Base-by-base conservation (phyloP, 139 green algal genomes). In the Spirogloea muscicola region DNA sequence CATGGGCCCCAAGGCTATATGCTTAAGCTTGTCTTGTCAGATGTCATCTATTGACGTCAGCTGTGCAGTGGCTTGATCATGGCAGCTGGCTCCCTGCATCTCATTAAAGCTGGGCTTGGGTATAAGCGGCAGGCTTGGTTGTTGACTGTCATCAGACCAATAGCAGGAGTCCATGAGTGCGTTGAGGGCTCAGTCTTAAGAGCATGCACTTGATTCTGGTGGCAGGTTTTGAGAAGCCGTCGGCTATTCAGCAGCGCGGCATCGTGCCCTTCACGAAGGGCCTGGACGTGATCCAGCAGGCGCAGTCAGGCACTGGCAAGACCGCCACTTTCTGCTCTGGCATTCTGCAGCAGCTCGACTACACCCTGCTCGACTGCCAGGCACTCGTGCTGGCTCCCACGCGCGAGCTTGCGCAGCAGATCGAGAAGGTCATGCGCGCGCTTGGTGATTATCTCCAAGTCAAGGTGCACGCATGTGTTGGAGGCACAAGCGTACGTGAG, bases 241-340 rank as follows among this genome's bases (percentile, higher is more conserved):
- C 93, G 49, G 92, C 93, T 38, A 98, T 98, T 81, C 94, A 98
- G 89, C 93, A 97, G 87, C 95, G 96, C 84, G 94, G 94, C 43
- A 98, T 98, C 65, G 94, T 98, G 37, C 94, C 94, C 9, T 97
- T 98, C 81, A 92, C 84, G 78, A 96, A 96, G 86, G 88, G 87
- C 16, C 86, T 96, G 65, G 94, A 98, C 63, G 94, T 98, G 37
- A 98, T 98, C 76, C 94, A 98, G 90, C 94, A 98, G 88, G 94
- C 94, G 1, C 94, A 98, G 87, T 98, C 94, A 21, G 94, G 94
- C 58, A 97, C 93, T 5, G 94, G 94, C 84, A 98, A 98, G 91
- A 98, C 94, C 25, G 94, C 93, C 67, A 97, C 94, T 58, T 98
- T 98, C 91, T 98, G 94, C 81, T 90, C 93, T n/a, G 84, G 93